A percentile compares a stretch with the other conserved stretches of the same genome.
These are phyloP conservation scores for Macrocybe gigantea DNA, from an alignment of 768 basidiomycete species.

Conservation along the genomic window DNA sequence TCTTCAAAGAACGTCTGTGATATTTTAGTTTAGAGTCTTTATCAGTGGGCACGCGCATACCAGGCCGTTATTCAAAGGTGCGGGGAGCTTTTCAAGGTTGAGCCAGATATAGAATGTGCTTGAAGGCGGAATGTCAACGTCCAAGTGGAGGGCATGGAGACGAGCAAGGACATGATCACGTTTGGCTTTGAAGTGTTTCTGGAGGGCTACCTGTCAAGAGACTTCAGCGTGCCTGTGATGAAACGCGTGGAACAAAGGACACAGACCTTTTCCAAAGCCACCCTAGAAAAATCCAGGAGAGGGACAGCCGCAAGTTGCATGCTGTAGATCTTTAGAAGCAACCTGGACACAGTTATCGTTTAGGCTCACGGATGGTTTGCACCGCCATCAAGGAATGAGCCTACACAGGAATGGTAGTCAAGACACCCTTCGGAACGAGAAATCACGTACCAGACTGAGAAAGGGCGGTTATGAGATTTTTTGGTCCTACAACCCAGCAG, in stretches of 20 bases:
- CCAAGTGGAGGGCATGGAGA: slow-evolving; percentile 72
- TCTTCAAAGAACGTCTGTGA: slow-evolving; percentile 91
- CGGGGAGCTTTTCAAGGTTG: slow-evolving; percentile 71
- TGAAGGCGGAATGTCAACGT: slow-evolving; percentile 68
- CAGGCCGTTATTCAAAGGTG: slow-evolving; percentile 84
- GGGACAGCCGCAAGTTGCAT: slow-evolving; percentile 87
- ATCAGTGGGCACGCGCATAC: slow-evolving; percentile 25
- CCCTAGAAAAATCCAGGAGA: slow-evolving; percentile 67
- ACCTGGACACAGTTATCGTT: neutral
- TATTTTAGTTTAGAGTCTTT: no score
- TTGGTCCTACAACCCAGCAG: slow-evolving; percentile 92
- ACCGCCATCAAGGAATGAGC: slow-evolving; percentile 92
- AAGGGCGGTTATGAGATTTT: slow-evolving; percentile 80
- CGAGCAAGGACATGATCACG: slow-evolving; percentile 84
- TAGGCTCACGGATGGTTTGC: slow-evolving; percentile 81
- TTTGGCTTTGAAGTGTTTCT: slow-evolving; percentile 87
- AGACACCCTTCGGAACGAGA: neutral
- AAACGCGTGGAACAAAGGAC: neutral
- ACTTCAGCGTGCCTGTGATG: neutral
- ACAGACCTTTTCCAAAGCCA: slow-evolving; percentile 59
- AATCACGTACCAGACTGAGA: slow-evolving; percentile 68
- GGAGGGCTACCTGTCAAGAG: slow-evolving; percentile 59
- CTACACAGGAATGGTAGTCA: slow-evolving; percentile 17
- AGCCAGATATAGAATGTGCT: slow-evolving; percentile 97
- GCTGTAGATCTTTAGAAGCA: slow-evolving; percentile 24